phyloP scores from a whole-genome alignment of 179 eudicot genomes.

The Actinidia polygama region DNA sequence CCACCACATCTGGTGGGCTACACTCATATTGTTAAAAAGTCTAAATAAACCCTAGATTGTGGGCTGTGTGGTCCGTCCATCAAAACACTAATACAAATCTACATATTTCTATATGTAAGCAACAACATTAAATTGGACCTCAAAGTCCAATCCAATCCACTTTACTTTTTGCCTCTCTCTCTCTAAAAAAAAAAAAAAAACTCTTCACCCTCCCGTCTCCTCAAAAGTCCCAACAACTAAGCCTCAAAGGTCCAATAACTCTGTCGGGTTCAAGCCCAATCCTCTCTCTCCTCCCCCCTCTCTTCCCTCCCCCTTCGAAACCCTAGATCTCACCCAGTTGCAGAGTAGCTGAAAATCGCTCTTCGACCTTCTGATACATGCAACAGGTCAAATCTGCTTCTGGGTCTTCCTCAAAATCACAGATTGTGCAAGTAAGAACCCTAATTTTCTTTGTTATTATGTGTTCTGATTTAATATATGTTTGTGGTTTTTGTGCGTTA shows the following conservation, averaged over 20 bases:
- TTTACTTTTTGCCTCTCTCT: conserved; percentile 30
- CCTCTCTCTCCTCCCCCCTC: conserved; percentile 34
- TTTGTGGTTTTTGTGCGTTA: too few relatives aligned
- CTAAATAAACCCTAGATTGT: not conserved
- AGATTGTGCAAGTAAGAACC: conserved; percentile 7
- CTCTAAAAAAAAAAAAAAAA: conserved; percentile 8
- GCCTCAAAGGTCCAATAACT: conserved; percentile 20
- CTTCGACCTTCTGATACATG: not conserved
- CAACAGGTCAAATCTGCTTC: not conserved
- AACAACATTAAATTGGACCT: conserved; percentile 40
- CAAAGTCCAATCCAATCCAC: conserved; percentile 57
- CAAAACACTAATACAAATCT: not conserved
- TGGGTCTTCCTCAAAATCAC: conserved; percentile 7
- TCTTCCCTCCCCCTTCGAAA: conserved; percentile 24
- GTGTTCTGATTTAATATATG: too few relatives aligned
- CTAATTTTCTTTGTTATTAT: too few relatives aligned
- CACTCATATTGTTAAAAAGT: not conserved
- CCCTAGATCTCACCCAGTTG: conserved; percentile 48
- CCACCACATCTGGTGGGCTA: conserved; percentile 8
- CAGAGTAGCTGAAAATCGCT: conserved; percentile 21
- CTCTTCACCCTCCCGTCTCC: conserved; percentile 8
- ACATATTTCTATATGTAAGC: not conserved
- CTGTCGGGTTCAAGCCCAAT: conserved; percentile 54
- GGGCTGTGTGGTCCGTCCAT: conserved; percentile 21
- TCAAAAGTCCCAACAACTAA: conserved; percentile 15